Evolutionary conservation across 257 asterid genomes (phyloP).

Genomic region (Phtheirospermum japonicum): DNA sequence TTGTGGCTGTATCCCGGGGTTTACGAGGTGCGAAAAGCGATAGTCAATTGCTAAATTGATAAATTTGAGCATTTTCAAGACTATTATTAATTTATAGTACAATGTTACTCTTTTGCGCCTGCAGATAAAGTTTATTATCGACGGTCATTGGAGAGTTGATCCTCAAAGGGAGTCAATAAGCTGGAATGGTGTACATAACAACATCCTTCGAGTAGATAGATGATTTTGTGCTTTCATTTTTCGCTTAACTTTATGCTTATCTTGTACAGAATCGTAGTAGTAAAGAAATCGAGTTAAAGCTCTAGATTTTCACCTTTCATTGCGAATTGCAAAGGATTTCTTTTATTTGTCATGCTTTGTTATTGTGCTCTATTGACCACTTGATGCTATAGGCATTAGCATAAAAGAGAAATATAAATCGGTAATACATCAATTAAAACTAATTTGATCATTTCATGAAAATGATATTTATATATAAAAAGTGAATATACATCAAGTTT

Average conservation of each 20-base stretch:
- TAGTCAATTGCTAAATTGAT: background rate
- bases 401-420: too few relatives aligned
- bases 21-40: constrained; percentile 63
- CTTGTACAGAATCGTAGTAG: too few relatives aligned
- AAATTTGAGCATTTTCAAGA: background rate
- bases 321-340: background rate
- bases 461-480: too few relatives aligned
- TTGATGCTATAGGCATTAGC: too few relatives aligned
- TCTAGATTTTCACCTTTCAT: background rate
- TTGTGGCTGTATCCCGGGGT: constrained; percentile 97
- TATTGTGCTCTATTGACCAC: too few relatives aligned
- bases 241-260: background rate
- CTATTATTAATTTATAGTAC: too few relatives aligned
- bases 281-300: background rate
- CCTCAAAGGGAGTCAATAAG: constrained; percentile 58
- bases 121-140: constrained; percentile 86
- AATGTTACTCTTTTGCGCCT: background rate
- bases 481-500: too few relatives aligned
- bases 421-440: too few relatives aligned
- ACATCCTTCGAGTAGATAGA: constrained; percentile 78
- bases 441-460: too few relatives aligned
- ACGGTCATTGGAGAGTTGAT: constrained; percentile 75
- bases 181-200: constrained; percentile 56
- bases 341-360: too few relatives aligned
- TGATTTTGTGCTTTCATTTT: too few relatives aligned